Base-by-base conservation (phyloP, 129 eudicot species). In the Flaveria robusta region DNA sequence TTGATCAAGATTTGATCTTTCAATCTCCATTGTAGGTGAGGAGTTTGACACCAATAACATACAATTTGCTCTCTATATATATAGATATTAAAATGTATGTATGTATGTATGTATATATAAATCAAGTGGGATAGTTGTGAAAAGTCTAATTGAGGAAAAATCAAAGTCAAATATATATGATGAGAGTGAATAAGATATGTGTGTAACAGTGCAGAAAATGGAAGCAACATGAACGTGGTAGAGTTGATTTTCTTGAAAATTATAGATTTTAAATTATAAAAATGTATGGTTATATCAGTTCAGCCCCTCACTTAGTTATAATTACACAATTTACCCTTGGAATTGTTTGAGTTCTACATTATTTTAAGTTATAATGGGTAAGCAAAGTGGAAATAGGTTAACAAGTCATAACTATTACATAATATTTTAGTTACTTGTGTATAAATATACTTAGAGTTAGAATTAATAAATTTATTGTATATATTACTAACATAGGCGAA, bases 111-210 rank as follows among this genome's bases (percentile, higher is more conserved):
- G 1, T 24, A 46, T 16, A 16, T 26, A 47, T 1, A 22, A 0
- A 55, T 13, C 79, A 73, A 73, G 68, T 66, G 66, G 71, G 46
- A 58, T 34, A 29, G 77, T 55, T 71, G 64, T 55, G 31, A 68
- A 68, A 74, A 83, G 83, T 77, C 77, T 24, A 27, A 56, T 55
- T 29, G 77, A n/a, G 73, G 79, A 83, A 83, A 72, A 80, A 78
- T 77, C 79, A 77, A 83, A 83, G 83, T 85, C 86, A 85, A 86
- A 78, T 81, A 62, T 77, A 37, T 37, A 70, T 11, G 18, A 66
- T 45, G 71, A 80, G 79, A 63, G 59, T 62, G 68, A 26, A 72
- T 71, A 71, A 72, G 72, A 73, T 9, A 73, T 75, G 75, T 60
- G 19, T 74, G 68, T 63, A 43, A 13, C 73, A 78, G 65, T 72